Evolutionary conservation across 148 eudicot genomes (phyloP).

Genomic region (Tetragonia tetragonoides): DNA sequence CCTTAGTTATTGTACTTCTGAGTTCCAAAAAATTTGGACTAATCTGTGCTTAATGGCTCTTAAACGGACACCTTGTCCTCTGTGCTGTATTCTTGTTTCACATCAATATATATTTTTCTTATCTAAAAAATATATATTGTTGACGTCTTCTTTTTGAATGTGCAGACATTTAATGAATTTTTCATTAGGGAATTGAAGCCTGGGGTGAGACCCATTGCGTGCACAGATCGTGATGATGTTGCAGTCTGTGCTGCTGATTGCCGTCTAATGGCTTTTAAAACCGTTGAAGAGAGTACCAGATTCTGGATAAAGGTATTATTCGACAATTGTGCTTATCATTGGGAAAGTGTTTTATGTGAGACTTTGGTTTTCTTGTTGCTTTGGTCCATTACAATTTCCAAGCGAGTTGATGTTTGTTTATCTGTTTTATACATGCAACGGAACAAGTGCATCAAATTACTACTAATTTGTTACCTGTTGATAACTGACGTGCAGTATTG

Average conservation of each 20-base stretch:
- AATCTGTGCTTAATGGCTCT: too few relatives aligned
- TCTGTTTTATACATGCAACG: neutral
- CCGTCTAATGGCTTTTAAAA: constrained; percentile 75
- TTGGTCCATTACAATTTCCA: neutral
- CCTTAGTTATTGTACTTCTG: too few relatives aligned
- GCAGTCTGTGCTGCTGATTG: constrained; percentile 96
- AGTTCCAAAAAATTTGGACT: too few relatives aligned
- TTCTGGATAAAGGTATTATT: constrained; percentile 88
- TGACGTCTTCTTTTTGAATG: constrained; percentile 16
- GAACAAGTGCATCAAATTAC: neutral
- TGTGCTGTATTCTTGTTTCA: too few relatives aligned
- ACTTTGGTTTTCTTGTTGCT: neutral
- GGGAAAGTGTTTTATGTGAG: neutral
- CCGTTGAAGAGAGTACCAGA: constrained; percentile 63
- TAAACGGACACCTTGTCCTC: too few relatives aligned
- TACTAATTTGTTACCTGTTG: neutral
- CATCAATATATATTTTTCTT: too few relatives aligned
- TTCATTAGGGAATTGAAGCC: constrained; percentile 88
- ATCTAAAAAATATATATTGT: neutral
- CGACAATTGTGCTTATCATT: neutral
- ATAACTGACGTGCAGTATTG: neutral
- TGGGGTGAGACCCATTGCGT: constrained; percentile 77
- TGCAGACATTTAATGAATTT: constrained; percentile 97
- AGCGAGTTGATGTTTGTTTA: too few relatives aligned
- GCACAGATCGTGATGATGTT: constrained; percentile 59